Conservation (phyloP, 2,329 filamentous ascomycete genomes). For the Eutypella sp. region DNA sequence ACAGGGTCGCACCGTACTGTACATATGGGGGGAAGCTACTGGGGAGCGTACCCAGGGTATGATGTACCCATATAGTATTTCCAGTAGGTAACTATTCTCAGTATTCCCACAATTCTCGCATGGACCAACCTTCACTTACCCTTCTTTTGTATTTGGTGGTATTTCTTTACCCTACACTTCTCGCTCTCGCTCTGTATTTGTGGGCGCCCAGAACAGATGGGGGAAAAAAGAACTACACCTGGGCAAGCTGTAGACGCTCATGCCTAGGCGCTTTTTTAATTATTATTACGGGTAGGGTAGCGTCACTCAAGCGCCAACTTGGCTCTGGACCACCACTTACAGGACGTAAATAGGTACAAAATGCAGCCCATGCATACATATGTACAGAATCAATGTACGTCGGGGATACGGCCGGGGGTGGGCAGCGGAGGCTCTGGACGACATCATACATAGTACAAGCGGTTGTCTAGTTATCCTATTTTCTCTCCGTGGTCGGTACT, state of each 20-base stretch:
- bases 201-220: neutral
- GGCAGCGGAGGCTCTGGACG: neutral
- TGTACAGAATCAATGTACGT: neutral
- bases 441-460: too few species aligned
- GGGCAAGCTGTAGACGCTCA: neutral
- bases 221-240: neutral
- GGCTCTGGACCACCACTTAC: slow-evolving; percentile 4
- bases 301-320: slow-evolving; percentile 15
- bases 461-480: too few species aligned
- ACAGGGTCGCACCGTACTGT: neutral
- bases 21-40: neutral
- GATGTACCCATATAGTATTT: too few species aligned
- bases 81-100: too few species aligned
- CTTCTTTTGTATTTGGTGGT: neutral
- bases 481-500: too few species aligned
- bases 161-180: neutral
- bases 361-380: too few species aligned
- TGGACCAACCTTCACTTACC: neutral
- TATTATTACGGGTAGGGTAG: slow-evolving; percentile 14
- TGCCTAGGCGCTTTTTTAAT: neutral
- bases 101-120: neutral
- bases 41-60: neutral
- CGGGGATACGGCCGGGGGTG: neutral
- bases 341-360: neutral
- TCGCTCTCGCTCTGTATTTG: neutral